Evolutionary conservation across 331 rosid species (phyloP).

Genomic region (Phaseolus coccineus): DNA sequence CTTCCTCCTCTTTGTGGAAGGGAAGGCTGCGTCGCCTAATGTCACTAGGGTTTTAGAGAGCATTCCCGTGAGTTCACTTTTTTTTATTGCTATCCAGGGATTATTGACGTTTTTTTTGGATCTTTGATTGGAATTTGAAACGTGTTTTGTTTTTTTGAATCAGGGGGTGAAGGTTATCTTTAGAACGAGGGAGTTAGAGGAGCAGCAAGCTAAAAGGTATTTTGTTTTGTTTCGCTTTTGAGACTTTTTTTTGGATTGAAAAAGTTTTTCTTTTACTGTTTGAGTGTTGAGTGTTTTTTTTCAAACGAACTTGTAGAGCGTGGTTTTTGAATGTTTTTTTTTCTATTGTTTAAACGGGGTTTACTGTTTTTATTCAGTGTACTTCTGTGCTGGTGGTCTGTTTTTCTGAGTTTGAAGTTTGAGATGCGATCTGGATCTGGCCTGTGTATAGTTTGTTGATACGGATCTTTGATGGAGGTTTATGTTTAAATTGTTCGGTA

Average conservation of each 20-base stretch:
- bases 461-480: constrained; percentile 15
- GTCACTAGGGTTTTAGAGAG: constrained; percentile 77
- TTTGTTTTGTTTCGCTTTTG: neutral
- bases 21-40: constrained; percentile 85
- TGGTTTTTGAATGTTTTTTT: constrained; percentile 14
- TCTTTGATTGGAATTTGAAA: constrained; percentile 39
- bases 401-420: constrained; percentile 9
- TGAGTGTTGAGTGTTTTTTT: constrained; percentile 31
- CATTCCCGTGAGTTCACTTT: constrained; percentile 78
- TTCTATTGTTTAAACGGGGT: neutral
- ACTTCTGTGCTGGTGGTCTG: constrained; percentile 1
- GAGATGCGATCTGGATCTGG: constrained; percentile 33
- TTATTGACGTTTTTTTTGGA: neutral
- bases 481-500: neutral
- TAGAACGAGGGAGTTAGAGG: constrained; percentile 91
- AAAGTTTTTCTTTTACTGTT: neutral
- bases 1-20: constrained; percentile 92
- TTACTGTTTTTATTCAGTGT: constrained; percentile 2
- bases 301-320: neutral
- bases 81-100: neutral
- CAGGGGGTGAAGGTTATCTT: constrained; percentile 92
- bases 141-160: neutral
- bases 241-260: neutral
- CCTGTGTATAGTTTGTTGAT: constrained; percentile 29
- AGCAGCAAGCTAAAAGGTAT: constrained; percentile 91